Conservation (phyloP, 805 yeast species). For the Cyberlindnera nakhonratchasimensis region DNA sequence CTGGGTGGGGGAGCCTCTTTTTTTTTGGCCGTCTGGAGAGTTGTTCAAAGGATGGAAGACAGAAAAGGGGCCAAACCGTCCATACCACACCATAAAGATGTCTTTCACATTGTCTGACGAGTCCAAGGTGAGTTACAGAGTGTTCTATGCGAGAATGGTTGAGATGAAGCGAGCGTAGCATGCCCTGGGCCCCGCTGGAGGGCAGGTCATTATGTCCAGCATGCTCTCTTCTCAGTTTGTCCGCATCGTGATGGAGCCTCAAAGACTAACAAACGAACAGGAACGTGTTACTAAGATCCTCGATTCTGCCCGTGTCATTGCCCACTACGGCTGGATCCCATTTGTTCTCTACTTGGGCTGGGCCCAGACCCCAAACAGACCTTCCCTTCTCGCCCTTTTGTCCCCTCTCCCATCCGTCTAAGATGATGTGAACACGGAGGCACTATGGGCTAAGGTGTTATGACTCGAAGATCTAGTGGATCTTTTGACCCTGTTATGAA, state of each 20-base stretch:
- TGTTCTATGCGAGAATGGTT: not conserved
- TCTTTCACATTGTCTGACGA: constrained; percentile 43
- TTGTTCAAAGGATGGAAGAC: not conserved
- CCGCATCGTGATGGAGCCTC: too few relatives aligned
- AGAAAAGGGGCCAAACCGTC: too few relatives aligned
- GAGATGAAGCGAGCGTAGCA: too few relatives aligned
- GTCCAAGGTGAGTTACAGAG: constrained; percentile 35
- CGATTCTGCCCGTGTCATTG: constrained; percentile 78
- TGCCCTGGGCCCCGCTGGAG: too few relatives aligned
- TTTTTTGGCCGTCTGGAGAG: too few relatives aligned
- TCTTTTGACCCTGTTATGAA: too few relatives aligned
- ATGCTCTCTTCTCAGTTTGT: too few relatives aligned
- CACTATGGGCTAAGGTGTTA: not conserved
- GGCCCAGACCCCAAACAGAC: constrained; percentile 78
- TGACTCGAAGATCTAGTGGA: too few relatives aligned
- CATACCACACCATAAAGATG: too few relatives aligned
- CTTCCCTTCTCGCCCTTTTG: constrained; percentile 69
- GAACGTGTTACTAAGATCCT: constrained; percentile 85
- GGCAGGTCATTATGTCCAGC: too few relatives aligned
- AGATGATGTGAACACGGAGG: constrained; percentile 9
- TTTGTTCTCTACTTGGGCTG: constrained; percentile 89
- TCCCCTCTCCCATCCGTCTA: constrained; percentile 79
- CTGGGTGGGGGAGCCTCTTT: not conserved
- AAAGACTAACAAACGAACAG: constrained; percentile 33
- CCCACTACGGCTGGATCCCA: constrained; percentile 98